Conservation (phyloP, 208 protist species). For the Tetramitus jugosus region DNA sequence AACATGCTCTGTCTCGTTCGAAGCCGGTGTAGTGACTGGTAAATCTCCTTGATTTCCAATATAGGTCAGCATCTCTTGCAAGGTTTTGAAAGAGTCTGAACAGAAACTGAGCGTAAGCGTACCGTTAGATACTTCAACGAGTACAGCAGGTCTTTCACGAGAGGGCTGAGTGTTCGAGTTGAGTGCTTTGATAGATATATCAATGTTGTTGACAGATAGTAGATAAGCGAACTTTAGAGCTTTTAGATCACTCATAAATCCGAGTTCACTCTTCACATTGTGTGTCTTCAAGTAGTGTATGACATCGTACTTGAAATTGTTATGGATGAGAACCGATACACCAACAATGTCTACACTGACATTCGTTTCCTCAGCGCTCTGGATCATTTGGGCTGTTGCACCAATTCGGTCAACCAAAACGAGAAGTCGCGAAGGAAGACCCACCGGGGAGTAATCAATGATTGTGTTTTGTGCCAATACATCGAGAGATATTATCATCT, state of each 20-base stretch:
- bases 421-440: neutral
- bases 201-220: neutral
- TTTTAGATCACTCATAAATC: neutral
- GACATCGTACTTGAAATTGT: no score
- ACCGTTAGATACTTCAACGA: neutral
- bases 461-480: no score
- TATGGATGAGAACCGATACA: no score
- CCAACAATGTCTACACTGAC: no score
- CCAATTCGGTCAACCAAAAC: no score
- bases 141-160: neutral
- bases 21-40: no score
- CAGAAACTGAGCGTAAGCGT: neutral
- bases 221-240: neutral
- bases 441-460: neutral
- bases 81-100: neutral
- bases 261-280: neutral
- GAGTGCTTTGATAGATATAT: neutral
- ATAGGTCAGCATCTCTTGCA: neutral
- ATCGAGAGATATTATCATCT: no score
- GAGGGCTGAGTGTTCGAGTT: no score
- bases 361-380: no score
- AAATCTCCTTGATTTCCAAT: neutral
- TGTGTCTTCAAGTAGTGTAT: no score
- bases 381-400: no score
- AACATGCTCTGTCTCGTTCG: no score